Conservation (phyloP, 2,329 filamentous ascomycete genomes). For the Balansia obtecta region DNA sequence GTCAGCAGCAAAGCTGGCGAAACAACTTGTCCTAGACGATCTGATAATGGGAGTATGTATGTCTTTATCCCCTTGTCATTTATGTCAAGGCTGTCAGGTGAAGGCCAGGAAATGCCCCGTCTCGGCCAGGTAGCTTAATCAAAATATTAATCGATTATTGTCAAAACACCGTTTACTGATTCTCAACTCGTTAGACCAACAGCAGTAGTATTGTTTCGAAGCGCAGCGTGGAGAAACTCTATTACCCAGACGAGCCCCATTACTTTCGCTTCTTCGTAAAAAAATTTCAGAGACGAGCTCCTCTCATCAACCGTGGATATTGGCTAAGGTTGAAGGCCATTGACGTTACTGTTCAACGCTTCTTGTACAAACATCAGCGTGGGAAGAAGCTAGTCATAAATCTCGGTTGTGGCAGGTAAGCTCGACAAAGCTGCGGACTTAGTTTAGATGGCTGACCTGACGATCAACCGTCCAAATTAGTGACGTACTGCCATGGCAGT, state of each 20-base stretch:
- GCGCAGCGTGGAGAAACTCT: conserved; percentile 80
- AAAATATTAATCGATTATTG: neutral
- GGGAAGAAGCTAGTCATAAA: conserved; percentile 68
- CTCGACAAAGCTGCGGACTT: neutral
- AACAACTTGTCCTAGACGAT: conserved; percentile 30
- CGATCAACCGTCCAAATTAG: conserved; percentile 28
- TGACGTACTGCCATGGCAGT: conserved; percentile 79
- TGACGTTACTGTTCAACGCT: conserved; percentile 60
- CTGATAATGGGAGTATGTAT: conserved; percentile 44
- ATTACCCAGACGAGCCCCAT: conserved; percentile 64
- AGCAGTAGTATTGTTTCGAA: conserved; percentile 89
- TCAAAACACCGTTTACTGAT: neutral
- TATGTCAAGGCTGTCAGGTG: neutral
- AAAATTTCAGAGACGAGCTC: conserved; percentile 71
- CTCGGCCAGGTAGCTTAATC: too few species aligned
- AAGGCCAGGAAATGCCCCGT: neutral
- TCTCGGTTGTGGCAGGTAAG: conserved; percentile 75
- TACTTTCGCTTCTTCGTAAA: conserved; percentile 82
- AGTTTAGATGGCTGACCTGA: too few species aligned
- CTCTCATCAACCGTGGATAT: conserved; percentile 82
- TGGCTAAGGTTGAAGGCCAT: conserved; percentile 77
- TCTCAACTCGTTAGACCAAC: conserved; percentile 51
- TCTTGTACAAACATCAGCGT: conserved; percentile 43
- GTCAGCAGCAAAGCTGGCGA: conserved; percentile 7
- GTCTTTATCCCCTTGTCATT: conserved; percentile 11